Percentiles rank a stretch among this genome's conserved stretches.
Evolutionary conservation across 768 basidiomycete genomes (phyloP).

Genomic region (Suillus ampliporus): DNA sequence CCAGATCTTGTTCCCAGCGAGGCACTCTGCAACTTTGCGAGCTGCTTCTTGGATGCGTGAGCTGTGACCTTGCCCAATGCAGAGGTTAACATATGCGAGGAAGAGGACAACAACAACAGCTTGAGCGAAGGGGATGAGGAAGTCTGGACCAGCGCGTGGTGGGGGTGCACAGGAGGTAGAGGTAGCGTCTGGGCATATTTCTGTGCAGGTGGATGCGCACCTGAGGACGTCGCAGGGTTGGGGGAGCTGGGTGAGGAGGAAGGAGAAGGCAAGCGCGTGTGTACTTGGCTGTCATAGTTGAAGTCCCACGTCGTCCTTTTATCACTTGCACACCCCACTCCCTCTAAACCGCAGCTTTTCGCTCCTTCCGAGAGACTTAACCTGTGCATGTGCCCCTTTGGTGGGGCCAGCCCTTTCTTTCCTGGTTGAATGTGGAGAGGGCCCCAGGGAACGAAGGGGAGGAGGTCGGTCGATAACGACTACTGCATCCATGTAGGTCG

Average conservation of each 20-base stretch:
- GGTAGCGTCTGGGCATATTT: background rate
- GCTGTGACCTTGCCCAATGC: background rate
- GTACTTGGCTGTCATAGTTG: slow-evolving; percentile 12
- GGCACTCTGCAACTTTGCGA: background rate
- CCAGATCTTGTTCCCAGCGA: slow-evolving; percentile 9
- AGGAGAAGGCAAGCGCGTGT: background rate
- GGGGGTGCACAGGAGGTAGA: background rate
- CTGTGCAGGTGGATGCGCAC: background rate
- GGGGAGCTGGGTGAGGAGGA: slow-evolving; percentile 10
- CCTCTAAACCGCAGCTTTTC: background rate
- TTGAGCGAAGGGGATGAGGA: background rate
- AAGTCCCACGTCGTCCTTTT: slow-evolving; percentile 1
- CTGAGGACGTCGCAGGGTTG: background rate
- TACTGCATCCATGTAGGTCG: slow-evolving; percentile 60
- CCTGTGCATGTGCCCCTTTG: background rate
- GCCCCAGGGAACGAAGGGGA: slow-evolving; percentile 12
- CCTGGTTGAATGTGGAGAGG: slow-evolving; percentile 18
- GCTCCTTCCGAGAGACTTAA: background rate
- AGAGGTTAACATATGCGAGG: background rate
- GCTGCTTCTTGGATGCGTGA: background rate
- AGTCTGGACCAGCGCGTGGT: background rate
- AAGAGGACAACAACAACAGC: background rate
- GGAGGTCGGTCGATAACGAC: slow-evolving; percentile 49
- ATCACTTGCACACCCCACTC: background rate
- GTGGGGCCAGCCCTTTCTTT: background rate